phyloP scores from a whole-genome alignment of 345 rosid genomes.

The Salix suchowensis region DNA sequence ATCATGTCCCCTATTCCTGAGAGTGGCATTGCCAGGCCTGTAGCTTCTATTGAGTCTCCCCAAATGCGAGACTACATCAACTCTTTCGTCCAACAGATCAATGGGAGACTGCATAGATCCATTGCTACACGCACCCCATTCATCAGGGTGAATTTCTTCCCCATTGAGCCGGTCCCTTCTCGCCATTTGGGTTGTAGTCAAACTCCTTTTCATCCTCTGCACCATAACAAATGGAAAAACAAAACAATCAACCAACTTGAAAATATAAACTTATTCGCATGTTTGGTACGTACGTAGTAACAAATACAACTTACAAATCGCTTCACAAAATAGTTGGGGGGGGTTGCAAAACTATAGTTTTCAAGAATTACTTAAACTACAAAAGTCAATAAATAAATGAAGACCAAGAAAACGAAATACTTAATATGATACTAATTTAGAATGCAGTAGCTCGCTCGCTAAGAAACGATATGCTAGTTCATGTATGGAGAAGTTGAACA shows the following conservation, averaged over 20 bases:
- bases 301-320: not conserved
- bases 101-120: slow-evolving; percentile 89
- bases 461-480: not conserved
- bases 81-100: slow-evolving; percentile 54
- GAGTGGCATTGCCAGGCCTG: slow-evolving; percentile 47
- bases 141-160: slow-evolving; percentile 46
- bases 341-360: not conserved
- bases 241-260: not conserved
- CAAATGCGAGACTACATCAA: slow-evolving; percentile 42
- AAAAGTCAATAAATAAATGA: not conserved
- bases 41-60: slow-evolving; percentile 50
- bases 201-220: slow-evolving; percentile 72
- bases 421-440: not conserved
- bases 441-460: not conserved
- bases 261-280: not conserved
- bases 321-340: not conserved
- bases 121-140: slow-evolving; percentile 56
- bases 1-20: slow-evolving; percentile 82
- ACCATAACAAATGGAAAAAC: not conserved
- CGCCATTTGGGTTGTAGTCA: slow-evolving; percentile 29
- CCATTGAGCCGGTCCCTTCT: slow-evolving; percentile 61
- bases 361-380: not conserved
- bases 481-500: not conserved
- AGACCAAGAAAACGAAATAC: not conserved
- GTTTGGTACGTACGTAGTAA: not conserved